Conservation (phyloP, 1,284 basidiomycete species). For the Melampsora abietis-canadensis region DNA sequence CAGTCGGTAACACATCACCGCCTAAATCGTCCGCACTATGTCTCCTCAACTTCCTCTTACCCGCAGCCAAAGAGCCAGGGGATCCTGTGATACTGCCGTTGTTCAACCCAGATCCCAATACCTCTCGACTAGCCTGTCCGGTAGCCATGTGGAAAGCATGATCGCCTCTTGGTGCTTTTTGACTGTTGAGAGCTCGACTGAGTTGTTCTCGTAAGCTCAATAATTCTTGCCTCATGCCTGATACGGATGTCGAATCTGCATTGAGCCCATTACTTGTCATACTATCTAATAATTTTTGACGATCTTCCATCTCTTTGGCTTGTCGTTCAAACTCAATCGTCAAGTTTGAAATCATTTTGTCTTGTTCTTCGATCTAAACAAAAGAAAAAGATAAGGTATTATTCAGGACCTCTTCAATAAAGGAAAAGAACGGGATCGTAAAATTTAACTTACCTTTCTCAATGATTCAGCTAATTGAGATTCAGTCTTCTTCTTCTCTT, state of each 20-base stretch:
- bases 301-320: slow-evolving; percentile 73
- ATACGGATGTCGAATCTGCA: slow-evolving; percentile 62
- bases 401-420: background rate
- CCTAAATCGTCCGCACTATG: slow-evolving; percentile 81
- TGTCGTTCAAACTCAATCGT: slow-evolving; percentile 72
- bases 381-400: slow-evolving; percentile 9
- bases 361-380: slow-evolving; percentile 68
- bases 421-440: background rate
- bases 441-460: slow-evolving; percentile 53
- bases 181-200: slow-evolving; percentile 81
- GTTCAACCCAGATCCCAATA: slow-evolving; percentile 53
- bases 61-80: slow-evolving; percentile 49
- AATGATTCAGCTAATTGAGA: slow-evolving; percentile 72
- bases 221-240: slow-evolving; percentile 85
- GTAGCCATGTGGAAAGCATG: slow-evolving; percentile 62
- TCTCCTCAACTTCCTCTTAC: slow-evolving; percentile 61
- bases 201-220: slow-evolving; percentile 88
- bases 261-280: slow-evolving; percentile 51
- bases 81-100: slow-evolving; percentile 50
- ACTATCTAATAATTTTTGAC: slow-evolving; percentile 62
- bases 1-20: slow-evolving; percentile 65
- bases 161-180: slow-evolving; percentile 63
- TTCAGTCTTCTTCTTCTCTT: slow-evolving; percentile 77
- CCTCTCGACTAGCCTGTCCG: slow-evolving; percentile 55
- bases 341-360: slow-evolving; percentile 74